Evolutionary conservation across 148 eudicot species (phyloP).

Genomic region (Fagopyrum esculentum): DNA sequence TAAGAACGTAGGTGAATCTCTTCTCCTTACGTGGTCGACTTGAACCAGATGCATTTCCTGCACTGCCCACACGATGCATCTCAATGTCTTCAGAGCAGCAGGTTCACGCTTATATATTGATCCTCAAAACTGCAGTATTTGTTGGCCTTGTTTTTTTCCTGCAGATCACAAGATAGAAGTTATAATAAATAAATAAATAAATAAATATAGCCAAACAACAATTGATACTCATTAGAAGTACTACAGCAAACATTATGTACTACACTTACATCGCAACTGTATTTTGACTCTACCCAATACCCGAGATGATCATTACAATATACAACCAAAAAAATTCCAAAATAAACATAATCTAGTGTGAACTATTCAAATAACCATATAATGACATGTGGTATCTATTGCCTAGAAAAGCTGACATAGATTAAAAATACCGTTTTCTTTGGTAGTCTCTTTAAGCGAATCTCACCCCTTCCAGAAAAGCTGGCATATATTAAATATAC

Average conservation of each 20-base stretch:
- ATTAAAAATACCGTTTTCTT: too few relatives aligned
- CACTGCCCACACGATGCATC: conserved; percentile 96
- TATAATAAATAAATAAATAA: not conserved
- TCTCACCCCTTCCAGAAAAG: not conserved
- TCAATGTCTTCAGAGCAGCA: conserved; percentile 27
- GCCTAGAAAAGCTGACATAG: not conserved
- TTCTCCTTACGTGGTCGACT: conserved; percentile 88
- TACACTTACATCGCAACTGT: not conserved
- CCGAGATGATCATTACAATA: not conserved
- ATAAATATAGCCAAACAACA: not conserved
- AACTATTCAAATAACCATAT: not conserved
- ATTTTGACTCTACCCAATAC: not conserved
- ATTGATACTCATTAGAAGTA: not conserved
- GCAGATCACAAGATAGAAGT: not conserved
- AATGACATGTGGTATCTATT: not conserved
- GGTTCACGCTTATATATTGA: not conserved
- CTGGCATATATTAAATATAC: not conserved
- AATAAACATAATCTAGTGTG: not conserved
- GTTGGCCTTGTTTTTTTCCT: conserved; percentile 4
- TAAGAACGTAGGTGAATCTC: conserved; percentile 77
- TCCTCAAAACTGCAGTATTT: not conserved
- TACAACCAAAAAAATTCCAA: not conserved
- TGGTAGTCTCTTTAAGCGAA: not conserved
- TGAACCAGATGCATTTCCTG: conserved; percentile 77
- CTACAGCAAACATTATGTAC: not conserved